These are phyloP conservation scores for Borealophlyctis nickersoniae DNA, from an alignment of 192 early-diverging fungal genomes.

Conservation along the genomic window DNA sequence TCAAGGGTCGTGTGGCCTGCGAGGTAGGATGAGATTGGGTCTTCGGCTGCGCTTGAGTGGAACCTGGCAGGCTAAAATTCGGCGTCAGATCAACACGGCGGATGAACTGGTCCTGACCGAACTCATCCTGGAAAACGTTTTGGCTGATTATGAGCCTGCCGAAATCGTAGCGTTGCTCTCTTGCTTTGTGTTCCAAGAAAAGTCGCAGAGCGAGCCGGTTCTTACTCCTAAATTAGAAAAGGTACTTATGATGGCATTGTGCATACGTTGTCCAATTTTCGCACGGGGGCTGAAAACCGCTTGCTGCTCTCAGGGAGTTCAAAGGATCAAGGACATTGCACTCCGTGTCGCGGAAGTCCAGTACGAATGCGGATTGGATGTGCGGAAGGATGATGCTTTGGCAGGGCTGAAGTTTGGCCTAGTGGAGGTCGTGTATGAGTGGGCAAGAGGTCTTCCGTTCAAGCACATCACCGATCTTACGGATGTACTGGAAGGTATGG, in stretches of 20 bases:
- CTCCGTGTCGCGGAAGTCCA: slow-evolving; percentile 71
- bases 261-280: background rate
- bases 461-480: slow-evolving; percentile 88
- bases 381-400: slow-evolving; percentile 39
- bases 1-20: slow-evolving; percentile 95
- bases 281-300: background rate
- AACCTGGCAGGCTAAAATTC: background rate
- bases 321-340: slow-evolving; percentile 68
- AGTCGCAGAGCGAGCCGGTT: slow-evolving; percentile 60
- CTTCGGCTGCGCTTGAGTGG: background rate
- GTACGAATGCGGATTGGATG: slow-evolving; percentile 61
- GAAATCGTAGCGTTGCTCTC: slow-evolving; percentile 93
- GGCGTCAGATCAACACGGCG: slow-evolving; percentile 78
- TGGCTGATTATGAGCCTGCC: slow-evolving; percentile 82
- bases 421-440: slow-evolving; percentile 96
- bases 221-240: slow-evolving; percentile 64
- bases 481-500: slow-evolving; percentile 85
- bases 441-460: slow-evolving; percentile 91
- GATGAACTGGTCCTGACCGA: slow-evolving; percentile 94
- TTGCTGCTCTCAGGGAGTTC: slow-evolving; percentile 28
- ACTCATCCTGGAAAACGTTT: slow-evolving; percentile 88
- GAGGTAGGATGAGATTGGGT: slow-evolving; percentile 61
- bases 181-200: slow-evolving; percentile 95
- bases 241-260: too few relatives aligned
- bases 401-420: slow-evolving; percentile 73